Conservation (phyloP, 2,329 filamentous ascomycete genomes). For the Talaromyces sp. region DNA sequence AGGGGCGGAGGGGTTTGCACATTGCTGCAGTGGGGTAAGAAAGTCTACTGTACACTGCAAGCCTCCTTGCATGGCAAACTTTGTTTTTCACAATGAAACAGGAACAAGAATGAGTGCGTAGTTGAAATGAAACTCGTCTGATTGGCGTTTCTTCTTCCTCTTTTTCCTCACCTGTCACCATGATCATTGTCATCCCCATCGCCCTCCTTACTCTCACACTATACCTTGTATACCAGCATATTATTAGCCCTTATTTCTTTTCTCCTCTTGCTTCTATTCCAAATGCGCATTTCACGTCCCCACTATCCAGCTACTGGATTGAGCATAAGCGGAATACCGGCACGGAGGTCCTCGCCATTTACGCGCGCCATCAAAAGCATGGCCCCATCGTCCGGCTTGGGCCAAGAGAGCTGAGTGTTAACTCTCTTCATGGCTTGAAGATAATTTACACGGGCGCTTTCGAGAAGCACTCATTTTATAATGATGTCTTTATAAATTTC, state of each 20-base stretch:
- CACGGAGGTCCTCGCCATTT: slow-evolving; percentile 62
- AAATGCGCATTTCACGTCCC: slow-evolving; percentile 64
- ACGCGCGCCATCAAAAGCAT: slow-evolving; percentile 55
- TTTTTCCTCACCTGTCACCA: slow-evolving; percentile 4
- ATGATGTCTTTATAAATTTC: slow-evolving; percentile 66
- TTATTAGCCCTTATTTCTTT: slow-evolving; percentile 42
- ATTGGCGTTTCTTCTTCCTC: slow-evolving; percentile 7
- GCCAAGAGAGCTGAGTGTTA: slow-evolving; percentile 66
- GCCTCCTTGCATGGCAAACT: too few species aligned
- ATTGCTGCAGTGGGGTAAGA: too few species aligned
- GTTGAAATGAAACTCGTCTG: too few species aligned
- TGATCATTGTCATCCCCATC: slow-evolving; percentile 8
- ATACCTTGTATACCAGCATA: slow-evolving; percentile 22
- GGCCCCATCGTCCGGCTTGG: slow-evolving; percentile 64
- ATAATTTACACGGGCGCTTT: slow-evolving; percentile 70
- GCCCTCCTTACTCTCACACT: slow-evolving; percentile 14
- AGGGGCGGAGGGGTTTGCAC: too few species aligned
- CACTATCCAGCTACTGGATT: slow-evolving; percentile 66
- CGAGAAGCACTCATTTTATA: slow-evolving; percentile 69
- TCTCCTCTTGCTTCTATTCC: slow-evolving; percentile 66
- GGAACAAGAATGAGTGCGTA: too few species aligned
- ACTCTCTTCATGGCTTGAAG: slow-evolving; percentile 59
- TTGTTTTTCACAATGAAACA: too few species aligned
- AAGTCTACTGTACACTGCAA: too few species aligned
- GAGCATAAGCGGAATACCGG: slow-evolving; percentile 56